phyloP scores from a whole-genome alignment of 2,329 filamentous ascomycete genomes.

The Microcera coccophila region DNA sequence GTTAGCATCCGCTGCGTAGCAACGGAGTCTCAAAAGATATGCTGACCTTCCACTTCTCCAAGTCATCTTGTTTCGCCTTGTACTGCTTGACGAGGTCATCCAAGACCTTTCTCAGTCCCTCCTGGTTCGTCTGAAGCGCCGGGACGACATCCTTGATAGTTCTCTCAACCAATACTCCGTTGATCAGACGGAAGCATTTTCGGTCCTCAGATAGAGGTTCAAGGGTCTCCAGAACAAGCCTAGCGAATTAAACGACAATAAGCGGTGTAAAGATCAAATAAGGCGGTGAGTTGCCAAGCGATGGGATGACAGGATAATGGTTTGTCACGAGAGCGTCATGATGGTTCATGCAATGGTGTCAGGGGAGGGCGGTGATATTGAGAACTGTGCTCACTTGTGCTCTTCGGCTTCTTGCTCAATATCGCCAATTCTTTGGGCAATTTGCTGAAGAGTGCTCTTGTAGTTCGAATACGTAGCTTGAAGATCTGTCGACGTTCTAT shows the following conservation, averaged over 20 bases:
- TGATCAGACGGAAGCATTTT: constrained; percentile 98
- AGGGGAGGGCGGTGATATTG: constrained; percentile 13
- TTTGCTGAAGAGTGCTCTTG: constrained; percentile 77
- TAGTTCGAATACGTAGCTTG: constrained; percentile 76
- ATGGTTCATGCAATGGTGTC: constrained; percentile 7
- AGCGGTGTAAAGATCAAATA: constrained; percentile 17
- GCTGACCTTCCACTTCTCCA: constrained; percentile 95
- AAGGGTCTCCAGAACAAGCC: constrained; percentile 90
- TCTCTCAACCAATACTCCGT: constrained; percentile 90
- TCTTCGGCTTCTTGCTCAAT: constrained; percentile 97
- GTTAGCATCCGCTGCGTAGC: constrained; percentile 8
- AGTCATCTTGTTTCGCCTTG: constrained; percentile 86
- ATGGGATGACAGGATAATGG: constrained; percentile 9
- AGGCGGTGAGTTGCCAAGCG: constrained; percentile 37
- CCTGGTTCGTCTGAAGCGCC: constrained; percentile 86
- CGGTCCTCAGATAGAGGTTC: constrained; percentile 76
- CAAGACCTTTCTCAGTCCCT: constrained; percentile 88
- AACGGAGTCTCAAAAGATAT: too few species aligned
- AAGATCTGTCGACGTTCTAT: constrained; percentile 55
- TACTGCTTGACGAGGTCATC: constrained; percentile 96
- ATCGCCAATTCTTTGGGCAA: constrained; percentile 94
- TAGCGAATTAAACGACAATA: constrained; percentile 36
- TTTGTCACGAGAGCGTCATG: constrained; percentile 17
- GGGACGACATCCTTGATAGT: constrained; percentile 92
- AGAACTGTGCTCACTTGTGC: constrained; percentile 69